A percentile compares a stretch with the other conserved stretches of the same genome.
Conservation (phyloP, 192 early-diverging fungal species). For the Tieghemiomyces parasiticus region DNA sequence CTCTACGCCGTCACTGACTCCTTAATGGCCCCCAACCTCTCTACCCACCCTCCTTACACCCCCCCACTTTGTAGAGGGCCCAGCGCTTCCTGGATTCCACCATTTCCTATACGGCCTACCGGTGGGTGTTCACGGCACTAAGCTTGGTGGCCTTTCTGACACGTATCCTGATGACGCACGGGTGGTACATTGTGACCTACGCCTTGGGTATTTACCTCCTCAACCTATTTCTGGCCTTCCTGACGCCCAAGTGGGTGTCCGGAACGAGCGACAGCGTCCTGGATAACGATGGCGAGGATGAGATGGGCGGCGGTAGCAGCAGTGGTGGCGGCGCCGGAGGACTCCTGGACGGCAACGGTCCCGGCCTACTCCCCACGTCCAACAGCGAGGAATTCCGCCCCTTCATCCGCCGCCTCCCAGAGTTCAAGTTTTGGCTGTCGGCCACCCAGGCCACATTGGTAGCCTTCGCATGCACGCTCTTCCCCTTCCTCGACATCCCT, state of each 20-base stretch:
- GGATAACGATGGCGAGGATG: conserved; percentile 24
- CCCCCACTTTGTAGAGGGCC: neutral
- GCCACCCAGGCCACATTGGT: conserved; percentile 67
- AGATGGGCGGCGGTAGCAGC: neutral
- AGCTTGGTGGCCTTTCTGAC: conserved; percentile 52
- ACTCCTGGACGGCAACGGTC: conserved; percentile 16
- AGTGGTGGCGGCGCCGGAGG: no score
- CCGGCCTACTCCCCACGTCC: conserved; percentile 57
- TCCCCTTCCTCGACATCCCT: conserved; percentile 83
- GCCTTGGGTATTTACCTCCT: conserved; percentile 89
- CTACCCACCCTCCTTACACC: neutral
- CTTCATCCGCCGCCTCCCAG: conserved; percentile 90
- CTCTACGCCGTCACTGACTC: neutral
- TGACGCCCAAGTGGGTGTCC: conserved; percentile 95
- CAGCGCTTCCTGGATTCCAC: conserved; percentile 49
- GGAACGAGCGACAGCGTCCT: conserved; percentile 19
- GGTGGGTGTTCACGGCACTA: conserved; percentile 57
- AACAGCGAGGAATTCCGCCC: conserved; percentile 92
- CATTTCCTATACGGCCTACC: conserved; percentile 55
- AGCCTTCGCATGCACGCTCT: conserved; percentile 75
- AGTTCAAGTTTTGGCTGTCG: conserved; percentile 97
- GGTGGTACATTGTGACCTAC: conserved; percentile 97
- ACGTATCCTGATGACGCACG: conserved; percentile 65
- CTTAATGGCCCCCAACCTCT: neutral
- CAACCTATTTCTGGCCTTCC: conserved; percentile 86